Evolutionary conservation across 2,329 filamentous ascomycete species (phyloP), one percentile per base, ranked within the genome.

Genomic region (Ceratocystis huliohia): DNA sequence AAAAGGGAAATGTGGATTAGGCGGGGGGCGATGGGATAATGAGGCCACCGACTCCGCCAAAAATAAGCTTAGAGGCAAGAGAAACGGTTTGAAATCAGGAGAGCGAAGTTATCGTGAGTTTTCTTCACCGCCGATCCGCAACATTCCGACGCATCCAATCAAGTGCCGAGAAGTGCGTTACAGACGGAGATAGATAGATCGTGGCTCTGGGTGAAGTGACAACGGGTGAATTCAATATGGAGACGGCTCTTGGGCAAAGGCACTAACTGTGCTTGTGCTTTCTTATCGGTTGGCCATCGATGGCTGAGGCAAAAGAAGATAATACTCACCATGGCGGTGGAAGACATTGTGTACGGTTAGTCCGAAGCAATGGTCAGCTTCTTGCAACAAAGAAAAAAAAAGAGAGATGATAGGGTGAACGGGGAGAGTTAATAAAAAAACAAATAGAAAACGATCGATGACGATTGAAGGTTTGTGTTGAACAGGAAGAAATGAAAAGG

Each of bases 241-340:
- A 30, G 25, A 59, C 33, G 56, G 8, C n/a, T 15, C 5, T 59
- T 59, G 56, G 56, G 25, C 50, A 56, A 22, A 59, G 56, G 28
- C 28, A 59, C 13, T 7, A 28, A 17, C 30, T 17, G 33, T 59
- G 28, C 28, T 37, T 17, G 33, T 59, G 28, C 28, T 37, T 30
- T 28, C 56, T 37, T 59, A 17, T 37, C 15, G 56, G 15, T 37
- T n/a, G 56, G 28, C n/a, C 56, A 30, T 59, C 56, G 56, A 59
- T n/a, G 13, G 17, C 8, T 15, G 28, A 57, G 56, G 46, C 48
- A 41, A 41, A 64, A 15, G 28, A 28, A 37, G 37, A 56, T 56
- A 45, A 44, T 17, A 66, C 65, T 63, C 44, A 66, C 65, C 65
- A 66, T 66, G 45, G 65, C 48, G 65, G 45, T 66, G 28, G 65